A percentile compares a stretch with the other conserved stretches of the same genome.
Conservation (phyloP, 495 filamentous ascomycete genomes). For the Xeromyces bisporus region DNA sequence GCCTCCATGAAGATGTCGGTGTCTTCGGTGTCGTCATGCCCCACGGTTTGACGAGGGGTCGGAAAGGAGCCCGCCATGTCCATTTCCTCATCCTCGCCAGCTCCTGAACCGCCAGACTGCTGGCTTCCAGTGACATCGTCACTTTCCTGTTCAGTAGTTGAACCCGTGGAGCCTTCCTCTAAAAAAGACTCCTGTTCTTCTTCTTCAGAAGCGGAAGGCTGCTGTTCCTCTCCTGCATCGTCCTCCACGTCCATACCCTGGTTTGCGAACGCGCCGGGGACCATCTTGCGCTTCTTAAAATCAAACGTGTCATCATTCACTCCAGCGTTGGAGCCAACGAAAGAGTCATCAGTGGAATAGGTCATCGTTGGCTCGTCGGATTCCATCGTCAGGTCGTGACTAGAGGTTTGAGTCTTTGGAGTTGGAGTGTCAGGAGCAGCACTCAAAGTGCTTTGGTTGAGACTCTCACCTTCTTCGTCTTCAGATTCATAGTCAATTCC, state of each 20-base stretch:
- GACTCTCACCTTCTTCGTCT: conserved; percentile 36
- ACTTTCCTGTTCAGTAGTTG: conserved; percentile 47
- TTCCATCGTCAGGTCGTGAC: conserved; percentile 17
- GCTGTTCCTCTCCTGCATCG: conserved; percentile 8
- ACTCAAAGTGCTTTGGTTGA: conserved; percentile 40
- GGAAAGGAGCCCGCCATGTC: conserved; percentile 65
- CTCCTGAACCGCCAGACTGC: conserved; percentile 49
- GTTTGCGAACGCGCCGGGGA: conserved; percentile 66
- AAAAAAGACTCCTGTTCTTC: conserved; percentile 55
- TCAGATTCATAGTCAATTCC: conserved; percentile 78
- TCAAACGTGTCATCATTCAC: conserved; percentile 68
- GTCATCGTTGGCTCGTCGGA: conserved; percentile 28
- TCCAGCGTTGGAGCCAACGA: conserved; percentile 30
- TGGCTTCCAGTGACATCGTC: conserved; percentile 41
- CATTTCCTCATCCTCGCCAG: conserved; percentile 51
- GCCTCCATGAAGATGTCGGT: conserved; percentile 30
- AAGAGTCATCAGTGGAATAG: conserved; percentile 34
- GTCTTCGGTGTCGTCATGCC: conserved; percentile 34
- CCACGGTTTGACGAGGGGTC: conserved; percentile 45
- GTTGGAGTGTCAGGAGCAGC: conserved; percentile 43
- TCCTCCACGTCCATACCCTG: conserved; percentile 37
- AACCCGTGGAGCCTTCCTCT: conserved; percentile 74
- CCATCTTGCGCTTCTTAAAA: conserved; percentile 51
- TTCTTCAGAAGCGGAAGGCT: conserved; percentile 5
- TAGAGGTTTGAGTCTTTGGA: conserved; percentile 26